These are phyloP conservation scores for Solanum habrochaites DNA, from an alignment of 257 asterid species.

Conservation along the genomic window DNA sequence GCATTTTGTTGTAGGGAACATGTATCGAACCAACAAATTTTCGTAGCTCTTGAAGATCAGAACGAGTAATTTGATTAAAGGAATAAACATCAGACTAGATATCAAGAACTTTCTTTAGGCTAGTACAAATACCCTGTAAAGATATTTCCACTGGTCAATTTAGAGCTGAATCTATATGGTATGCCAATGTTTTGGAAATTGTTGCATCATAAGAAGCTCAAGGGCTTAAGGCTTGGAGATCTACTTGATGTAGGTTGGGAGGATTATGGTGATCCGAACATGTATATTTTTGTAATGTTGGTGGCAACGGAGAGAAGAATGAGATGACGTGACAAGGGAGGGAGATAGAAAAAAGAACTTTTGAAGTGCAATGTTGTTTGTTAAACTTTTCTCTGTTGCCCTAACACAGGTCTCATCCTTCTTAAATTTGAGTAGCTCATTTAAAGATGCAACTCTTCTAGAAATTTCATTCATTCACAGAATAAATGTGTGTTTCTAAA, in stretches of 20 bases:
- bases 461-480: too few relatives aligned
- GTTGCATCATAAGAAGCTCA: slow-evolving; percentile 75
- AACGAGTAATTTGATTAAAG: slow-evolving; percentile 43
- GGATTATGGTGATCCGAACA: slow-evolving; percentile 36
- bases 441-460: neutral
- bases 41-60: slow-evolving; percentile 65
- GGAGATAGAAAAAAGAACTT: too few relatives aligned
- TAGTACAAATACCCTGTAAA: neutral
- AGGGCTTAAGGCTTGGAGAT: slow-evolving; percentile 45
- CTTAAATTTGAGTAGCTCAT: too few relatives aligned
- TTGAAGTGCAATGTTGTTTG: too few relatives aligned
- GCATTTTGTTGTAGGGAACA: slow-evolving; percentile 60
- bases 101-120: slow-evolving; percentile 66
- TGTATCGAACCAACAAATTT: slow-evolving; percentile 66
- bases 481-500: too few relatives aligned
- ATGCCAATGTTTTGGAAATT: neutral
- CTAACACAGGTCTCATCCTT: too few relatives aligned
- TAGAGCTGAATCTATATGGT: neutral
- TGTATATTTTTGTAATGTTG: slow-evolving; percentile 17
- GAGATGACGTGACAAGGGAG: too few relatives aligned
- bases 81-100: slow-evolving; percentile 51
- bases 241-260: slow-evolving; percentile 37
- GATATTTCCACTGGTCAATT: too few relatives aligned
- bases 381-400: too few relatives aligned
- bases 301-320: too few relatives aligned